Evolutionary conservation across 768 basidiomycete species (phyloP).

Genomic region (Panus rudis): DNA sequence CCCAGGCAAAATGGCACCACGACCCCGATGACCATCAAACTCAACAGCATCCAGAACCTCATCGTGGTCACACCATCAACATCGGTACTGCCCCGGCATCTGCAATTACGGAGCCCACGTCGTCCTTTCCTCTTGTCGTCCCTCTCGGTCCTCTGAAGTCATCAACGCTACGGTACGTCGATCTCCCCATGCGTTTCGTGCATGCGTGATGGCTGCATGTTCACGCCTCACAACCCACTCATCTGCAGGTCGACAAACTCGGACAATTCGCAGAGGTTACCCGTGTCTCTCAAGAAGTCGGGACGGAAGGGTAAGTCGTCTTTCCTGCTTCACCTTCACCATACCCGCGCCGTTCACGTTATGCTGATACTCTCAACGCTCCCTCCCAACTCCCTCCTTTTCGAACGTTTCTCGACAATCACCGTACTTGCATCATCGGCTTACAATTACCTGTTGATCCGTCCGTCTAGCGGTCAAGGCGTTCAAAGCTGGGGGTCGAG

Average conservation of each 20-base stretch:
- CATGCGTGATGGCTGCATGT: constrained; percentile 6
- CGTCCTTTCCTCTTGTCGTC: constrained; percentile 36
- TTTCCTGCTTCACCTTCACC: too few species aligned
- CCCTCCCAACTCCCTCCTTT: too few species aligned
- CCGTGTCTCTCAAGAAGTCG: too few species aligned
- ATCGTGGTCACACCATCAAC: constrained; percentile 46
- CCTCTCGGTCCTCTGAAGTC: constrained; percentile 53
- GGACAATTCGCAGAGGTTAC: too few species aligned
- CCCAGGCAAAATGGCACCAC: constrained; percentile 16
- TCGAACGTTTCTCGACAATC: too few species aligned
- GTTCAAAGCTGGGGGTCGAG: constrained; percentile 70
- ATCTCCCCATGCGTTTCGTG: too few species aligned
- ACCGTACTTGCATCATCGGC: constrained; percentile 94
- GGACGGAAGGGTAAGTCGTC: too few species aligned
- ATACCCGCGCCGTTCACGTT: not conserved
- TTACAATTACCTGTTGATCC: constrained; percentile 80
- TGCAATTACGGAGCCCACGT: constrained; percentile 16
- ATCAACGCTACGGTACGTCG: too few species aligned
- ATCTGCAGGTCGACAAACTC: too few species aligned
- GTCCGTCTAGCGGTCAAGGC: constrained; percentile 90
- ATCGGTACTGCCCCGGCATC: constrained; percentile 33
- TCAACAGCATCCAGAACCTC: constrained; percentile 39
- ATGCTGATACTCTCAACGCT: not conserved
- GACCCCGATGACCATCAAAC: constrained; percentile 42
- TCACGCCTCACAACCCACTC: too few species aligned